Evolutionary conservation across 2,329 filamentous ascomycete species (phyloP).

Genomic region (Exophiala sp.): DNA sequence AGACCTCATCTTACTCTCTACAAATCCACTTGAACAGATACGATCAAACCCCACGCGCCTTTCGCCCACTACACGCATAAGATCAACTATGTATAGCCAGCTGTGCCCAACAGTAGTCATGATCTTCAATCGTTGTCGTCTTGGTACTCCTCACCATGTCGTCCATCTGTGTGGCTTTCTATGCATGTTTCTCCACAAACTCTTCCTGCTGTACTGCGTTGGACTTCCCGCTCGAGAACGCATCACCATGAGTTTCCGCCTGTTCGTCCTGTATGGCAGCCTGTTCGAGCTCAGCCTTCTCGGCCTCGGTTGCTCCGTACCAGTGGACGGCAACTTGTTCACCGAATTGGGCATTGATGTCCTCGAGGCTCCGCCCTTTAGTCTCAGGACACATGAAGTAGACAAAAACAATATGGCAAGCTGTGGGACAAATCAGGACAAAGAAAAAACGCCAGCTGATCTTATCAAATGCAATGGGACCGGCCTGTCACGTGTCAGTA

Average conservation of each 20-base stretch:
- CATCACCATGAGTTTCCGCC: too few relatives aligned
- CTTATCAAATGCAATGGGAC: conserved; percentile 33
- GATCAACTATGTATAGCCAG: too few relatives aligned
- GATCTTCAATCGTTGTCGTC: too few relatives aligned
- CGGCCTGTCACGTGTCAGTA: conserved; percentile 15
- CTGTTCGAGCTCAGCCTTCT: conserved; percentile 28
- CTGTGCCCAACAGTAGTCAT: too few relatives aligned
- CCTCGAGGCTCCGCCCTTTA: conserved; percentile 36
- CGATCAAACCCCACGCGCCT: too few relatives aligned
- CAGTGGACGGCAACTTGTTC: conserved; percentile 33
- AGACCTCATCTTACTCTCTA: too few relatives aligned
- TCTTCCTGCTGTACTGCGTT: not conserved
- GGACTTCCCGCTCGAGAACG: not conserved
- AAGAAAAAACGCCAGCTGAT: conserved; percentile 41
- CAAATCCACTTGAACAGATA: too few relatives aligned
- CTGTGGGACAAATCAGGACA: conserved; percentile 35
- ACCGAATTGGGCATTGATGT: conserved; percentile 37
- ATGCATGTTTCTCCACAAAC: not conserved
- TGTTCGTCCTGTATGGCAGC: too few relatives aligned
- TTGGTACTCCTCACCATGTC: too few relatives aligned
- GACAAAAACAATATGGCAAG: conserved; percentile 33
- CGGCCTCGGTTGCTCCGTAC: conserved; percentile 30
- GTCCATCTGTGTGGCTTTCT: not conserved
- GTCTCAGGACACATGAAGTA: conserved; percentile 39
- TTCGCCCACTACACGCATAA: too few relatives aligned